phyloP scores from a whole-genome alignment of 2,329 filamentous ascomycete genomes.

The Akanthomyces lecanii region DNA sequence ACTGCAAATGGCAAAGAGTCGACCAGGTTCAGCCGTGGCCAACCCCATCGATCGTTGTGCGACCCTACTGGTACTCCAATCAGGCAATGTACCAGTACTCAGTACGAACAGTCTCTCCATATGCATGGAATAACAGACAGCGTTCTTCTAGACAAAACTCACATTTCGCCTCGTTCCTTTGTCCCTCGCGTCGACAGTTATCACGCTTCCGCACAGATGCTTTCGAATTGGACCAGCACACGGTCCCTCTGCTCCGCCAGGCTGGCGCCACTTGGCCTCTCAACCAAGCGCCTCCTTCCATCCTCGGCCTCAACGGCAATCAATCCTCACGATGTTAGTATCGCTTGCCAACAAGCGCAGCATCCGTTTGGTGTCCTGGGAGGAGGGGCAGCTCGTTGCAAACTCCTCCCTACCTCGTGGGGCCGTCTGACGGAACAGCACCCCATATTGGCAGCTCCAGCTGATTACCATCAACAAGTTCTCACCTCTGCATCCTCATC shows the following conservation, averaged over 20 bases:
- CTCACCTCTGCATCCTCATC: background rate
- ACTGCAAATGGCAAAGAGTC: background rate
- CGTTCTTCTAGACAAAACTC: background rate
- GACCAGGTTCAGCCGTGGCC: background rate
- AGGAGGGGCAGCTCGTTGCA: background rate
- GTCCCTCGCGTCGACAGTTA: background rate
- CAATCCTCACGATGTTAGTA: background rate
- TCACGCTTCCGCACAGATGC: background rate
- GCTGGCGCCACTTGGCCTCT: background rate
- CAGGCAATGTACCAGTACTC: background rate
- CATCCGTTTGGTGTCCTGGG: background rate
- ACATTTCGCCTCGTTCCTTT: background rate
- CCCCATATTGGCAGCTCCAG: background rate
- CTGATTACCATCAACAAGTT: background rate
- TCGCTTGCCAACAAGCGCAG: background rate
- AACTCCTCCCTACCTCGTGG: background rate
- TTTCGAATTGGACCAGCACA: background rate
- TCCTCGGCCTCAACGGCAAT: background rate
- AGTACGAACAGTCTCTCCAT: background rate
- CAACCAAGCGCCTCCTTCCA: background rate
- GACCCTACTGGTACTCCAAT: background rate
- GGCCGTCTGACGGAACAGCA: background rate
- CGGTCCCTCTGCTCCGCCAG: background rate
- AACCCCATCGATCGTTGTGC: conserved; percentile 2
- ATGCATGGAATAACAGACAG: background rate